Evolutionary conservation across 164 flowering plant genomes (phyloP).

Genomic region (Vitis riparia): DNA sequence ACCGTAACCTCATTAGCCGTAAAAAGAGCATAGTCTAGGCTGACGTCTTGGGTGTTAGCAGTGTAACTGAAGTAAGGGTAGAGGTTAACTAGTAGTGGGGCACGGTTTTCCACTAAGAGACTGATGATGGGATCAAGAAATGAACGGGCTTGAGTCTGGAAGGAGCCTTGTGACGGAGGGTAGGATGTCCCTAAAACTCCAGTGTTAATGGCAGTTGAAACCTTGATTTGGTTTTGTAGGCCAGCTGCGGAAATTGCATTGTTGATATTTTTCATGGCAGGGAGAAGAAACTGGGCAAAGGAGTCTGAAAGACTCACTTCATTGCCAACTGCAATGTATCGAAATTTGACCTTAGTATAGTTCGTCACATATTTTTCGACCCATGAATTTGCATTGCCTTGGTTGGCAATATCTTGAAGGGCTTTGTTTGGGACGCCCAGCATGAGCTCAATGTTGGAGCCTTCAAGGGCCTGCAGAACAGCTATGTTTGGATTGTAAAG

Average conservation of each 20-base stretch:
- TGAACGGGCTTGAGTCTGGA: neutral
- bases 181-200: constrained; percentile 13
- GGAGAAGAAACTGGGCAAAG: constrained; percentile 23
- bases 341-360: constrained; percentile 16
- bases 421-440: constrained; percentile 18
- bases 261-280: constrained; percentile 34
- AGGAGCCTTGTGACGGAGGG: constrained; percentile 36
- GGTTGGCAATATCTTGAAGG: constrained; percentile 14
- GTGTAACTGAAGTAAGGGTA: constrained; percentile 30
- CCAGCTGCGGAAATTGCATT: constrained; percentile 28
- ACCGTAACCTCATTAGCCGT: neutral
- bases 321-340: constrained; percentile 28
- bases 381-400: constrained; percentile 22
- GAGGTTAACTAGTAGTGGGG: constrained; percentile 29
- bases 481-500: constrained; percentile 18
- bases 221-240: constrained; percentile 25
- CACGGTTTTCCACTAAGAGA: constrained; percentile 6
- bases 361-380: constrained; percentile 18
- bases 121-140: constrained; percentile 13
- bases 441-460: constrained; percentile 23
- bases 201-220: constrained; percentile 25
- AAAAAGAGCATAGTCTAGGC: constrained; percentile 29
- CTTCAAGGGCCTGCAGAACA: constrained; percentile 22
- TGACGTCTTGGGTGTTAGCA: neutral
- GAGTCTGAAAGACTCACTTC: constrained; percentile 16